Percentiles rank a stretch among this genome's conserved stretches.
Conservation (phyloP, 352 stramenopile species). For the Globisporangium perplexum region DNA sequence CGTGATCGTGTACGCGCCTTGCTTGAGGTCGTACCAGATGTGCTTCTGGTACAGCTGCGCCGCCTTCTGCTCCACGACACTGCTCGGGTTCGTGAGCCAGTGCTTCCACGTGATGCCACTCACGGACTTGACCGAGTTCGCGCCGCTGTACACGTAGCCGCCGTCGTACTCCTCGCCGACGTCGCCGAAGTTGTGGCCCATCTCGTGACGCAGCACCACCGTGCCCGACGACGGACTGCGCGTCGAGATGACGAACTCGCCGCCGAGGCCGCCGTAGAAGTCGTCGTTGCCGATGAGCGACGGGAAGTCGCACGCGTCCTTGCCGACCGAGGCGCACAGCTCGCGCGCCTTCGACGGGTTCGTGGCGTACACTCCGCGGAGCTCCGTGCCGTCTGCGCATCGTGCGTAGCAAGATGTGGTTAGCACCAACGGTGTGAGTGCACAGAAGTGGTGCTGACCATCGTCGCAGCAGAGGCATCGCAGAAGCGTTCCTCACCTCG, state of each 20-base stretch:
- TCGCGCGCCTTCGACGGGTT: conserved; percentile 10
- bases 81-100: conserved; percentile 24
- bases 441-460: no score
- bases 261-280: conserved; percentile 30
- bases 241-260: conserved; percentile 36
- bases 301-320: conserved; percentile 22
- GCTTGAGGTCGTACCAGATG: conserved; percentile 31
- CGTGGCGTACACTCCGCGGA: conserved; percentile 16
- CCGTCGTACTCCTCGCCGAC: conserved; percentile 43
- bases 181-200: conserved; percentile 34
- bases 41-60: conserved; percentile 23
- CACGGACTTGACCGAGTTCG: conserved; percentile 11
- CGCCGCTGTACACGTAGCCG: conserved; percentile 26
- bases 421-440: no score
- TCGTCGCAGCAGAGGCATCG: no score
- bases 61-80: conserved; percentile 17
- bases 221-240: conserved; percentile 20
- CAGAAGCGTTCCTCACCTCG: conserved; percentile 6
- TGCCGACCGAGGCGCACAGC: conserved; percentile 6
- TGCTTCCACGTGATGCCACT: conserved; percentile 13
- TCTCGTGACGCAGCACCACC: conserved; percentile 29
- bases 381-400: conserved; percentile 9
- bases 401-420: no score
- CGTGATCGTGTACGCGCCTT: conserved; percentile 23
- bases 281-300: conserved; percentile 33